These are phyloP conservation scores for Rhododendron mucronatum DNA, from an alignment of 148 eudicot species.

Conservation along the genomic window DNA sequence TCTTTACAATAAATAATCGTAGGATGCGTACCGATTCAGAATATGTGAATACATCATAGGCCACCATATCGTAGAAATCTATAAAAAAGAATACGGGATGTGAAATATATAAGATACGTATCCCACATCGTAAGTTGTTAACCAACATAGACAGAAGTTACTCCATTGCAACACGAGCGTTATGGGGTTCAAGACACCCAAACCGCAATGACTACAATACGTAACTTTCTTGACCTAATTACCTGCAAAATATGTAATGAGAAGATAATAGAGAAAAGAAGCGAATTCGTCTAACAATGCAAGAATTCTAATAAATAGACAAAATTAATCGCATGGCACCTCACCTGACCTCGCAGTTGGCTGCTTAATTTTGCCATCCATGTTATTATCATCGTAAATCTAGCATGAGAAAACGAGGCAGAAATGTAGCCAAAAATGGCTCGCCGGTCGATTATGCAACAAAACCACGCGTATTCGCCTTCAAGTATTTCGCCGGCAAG, in stretches of 20 bases:
- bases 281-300: no score
- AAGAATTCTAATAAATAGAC: background rate
- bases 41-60: no score
- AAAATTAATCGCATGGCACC: background rate
- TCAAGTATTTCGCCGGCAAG: slow-evolving; percentile 31
- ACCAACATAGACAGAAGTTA: background rate
- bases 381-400: slow-evolving; percentile 20
- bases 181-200: background rate
- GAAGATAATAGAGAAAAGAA: background rate
- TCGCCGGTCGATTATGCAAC: slow-evolving; percentile 18
- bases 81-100: no score
- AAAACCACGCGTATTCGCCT: background rate
- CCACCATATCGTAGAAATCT: no score
- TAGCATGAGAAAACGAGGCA: slow-evolving; percentile 36
- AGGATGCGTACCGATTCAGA: no score
- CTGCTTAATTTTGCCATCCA: background rate
- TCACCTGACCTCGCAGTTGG: background rate
- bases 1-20: no score
- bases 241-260: background rate
- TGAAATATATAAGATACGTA: no score
- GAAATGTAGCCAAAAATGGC: slow-evolving; percentile 32
- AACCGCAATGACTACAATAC: background rate
- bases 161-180: background rate
- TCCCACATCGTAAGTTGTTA: no score
- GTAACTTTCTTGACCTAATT: no score